Evolutionary conservation across 805 yeast species (phyloP).

Genomic region (Monosporozyma servazzii): DNA sequence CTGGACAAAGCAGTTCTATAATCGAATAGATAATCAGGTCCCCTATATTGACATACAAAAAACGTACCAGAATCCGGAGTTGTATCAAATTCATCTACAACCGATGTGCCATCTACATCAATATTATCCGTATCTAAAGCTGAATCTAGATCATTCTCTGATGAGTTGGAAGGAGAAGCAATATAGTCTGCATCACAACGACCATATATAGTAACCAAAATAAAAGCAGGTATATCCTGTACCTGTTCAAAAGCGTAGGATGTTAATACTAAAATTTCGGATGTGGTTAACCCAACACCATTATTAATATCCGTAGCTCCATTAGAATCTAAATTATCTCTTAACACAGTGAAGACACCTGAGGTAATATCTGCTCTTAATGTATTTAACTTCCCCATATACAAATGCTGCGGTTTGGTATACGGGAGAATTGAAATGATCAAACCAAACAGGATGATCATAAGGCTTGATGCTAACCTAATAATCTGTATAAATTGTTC

Average conservation of each 20-base stretch:
- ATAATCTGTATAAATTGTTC: conserved; percentile 17
- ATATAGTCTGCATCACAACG: conserved; percentile 17
- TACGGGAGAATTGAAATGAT: conserved; percentile 18
- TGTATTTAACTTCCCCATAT: conserved; percentile 20
- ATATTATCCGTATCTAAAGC: neutral
- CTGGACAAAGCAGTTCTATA: conserved; percentile 20
- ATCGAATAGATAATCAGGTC: conserved; percentile 19
- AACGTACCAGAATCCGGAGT: conserved; percentile 9
- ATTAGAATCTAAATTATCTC: conserved; percentile 16
- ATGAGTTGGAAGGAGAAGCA: neutral
- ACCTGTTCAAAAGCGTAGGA: conserved; percentile 21
- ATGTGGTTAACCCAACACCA: conserved; percentile 26
- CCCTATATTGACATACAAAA: conserved; percentile 11
- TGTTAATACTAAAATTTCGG: conserved; percentile 23
- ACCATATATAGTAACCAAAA: conserved; percentile 20
- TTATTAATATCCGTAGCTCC: conserved; percentile 20
- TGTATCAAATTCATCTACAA: neutral
- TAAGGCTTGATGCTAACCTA: conserved; percentile 15
- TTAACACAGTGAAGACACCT: conserved; percentile 21
- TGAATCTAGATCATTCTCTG: neutral
- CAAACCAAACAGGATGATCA: conserved; percentile 15
- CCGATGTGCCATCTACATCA: neutral
- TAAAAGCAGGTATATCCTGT: conserved; percentile 19
- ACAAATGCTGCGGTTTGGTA: conserved; percentile 13
- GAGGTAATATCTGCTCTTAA: conserved; percentile 16